phyloP scores from a whole-genome alignment of 164 flowering plant species.

The Kingdonia uniflora region DNA sequence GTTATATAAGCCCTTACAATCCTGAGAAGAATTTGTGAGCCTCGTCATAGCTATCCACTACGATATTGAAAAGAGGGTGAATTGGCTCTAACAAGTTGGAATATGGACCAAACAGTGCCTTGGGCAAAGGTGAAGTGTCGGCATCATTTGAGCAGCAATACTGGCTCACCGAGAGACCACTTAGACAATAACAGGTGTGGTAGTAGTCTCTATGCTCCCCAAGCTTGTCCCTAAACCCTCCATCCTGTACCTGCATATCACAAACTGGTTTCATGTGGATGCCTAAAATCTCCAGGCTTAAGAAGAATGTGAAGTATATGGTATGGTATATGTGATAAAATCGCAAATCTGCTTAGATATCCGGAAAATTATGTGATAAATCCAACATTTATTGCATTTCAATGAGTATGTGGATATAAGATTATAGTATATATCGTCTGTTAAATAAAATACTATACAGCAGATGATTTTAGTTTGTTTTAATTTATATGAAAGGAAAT shows the following conservation, averaged over 20 bases:
- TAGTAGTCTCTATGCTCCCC: slow-evolving; percentile 69
- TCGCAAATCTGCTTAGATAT: no score
- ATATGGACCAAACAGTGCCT: slow-evolving; percentile 58
- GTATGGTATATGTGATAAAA: no score
- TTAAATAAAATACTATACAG: no score
- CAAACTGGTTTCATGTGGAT: background rate
- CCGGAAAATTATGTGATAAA: no score
- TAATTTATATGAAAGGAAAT: no score
- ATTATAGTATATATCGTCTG: no score
- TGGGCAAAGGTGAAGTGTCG: slow-evolving; percentile 43
- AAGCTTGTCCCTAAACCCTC: slow-evolving; percentile 89
- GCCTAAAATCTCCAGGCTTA: no score
- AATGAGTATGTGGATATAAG: no score
- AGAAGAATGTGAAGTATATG: no score
- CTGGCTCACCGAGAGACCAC: slow-evolving; percentile 78
- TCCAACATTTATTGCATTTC: no score
- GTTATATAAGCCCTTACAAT: background rate
- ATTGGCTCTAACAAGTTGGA: slow-evolving; percentile 65
- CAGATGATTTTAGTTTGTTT: no score
- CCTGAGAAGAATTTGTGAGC: slow-evolving; percentile 21
- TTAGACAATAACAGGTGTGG: slow-evolving; percentile 87
- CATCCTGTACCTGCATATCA: slow-evolving; percentile 42
- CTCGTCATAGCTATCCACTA: slow-evolving; percentile 33
- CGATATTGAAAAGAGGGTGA: slow-evolving; percentile 68
- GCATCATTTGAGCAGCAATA: slow-evolving; percentile 35